phyloP scores from a whole-genome alignment of 345 rosid genomes.

The Gossypium arboreum region DNA sequence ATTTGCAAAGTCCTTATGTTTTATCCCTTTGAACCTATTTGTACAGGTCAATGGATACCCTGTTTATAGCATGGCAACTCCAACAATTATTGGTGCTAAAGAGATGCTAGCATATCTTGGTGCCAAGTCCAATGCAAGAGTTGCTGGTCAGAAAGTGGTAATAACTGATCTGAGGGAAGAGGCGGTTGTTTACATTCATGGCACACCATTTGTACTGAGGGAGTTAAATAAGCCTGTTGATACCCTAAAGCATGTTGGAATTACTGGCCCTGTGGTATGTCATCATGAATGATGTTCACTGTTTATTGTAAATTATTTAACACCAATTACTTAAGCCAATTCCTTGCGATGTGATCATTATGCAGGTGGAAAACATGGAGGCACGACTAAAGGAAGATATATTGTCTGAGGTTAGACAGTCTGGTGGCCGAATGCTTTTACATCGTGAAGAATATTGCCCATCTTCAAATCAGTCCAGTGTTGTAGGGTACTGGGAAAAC shows the following conservation, averaged over 20 bases:
- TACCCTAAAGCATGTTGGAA: conserved; percentile 91
- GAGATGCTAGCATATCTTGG: conserved; percentile 85
- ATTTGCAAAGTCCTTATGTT: background rate
- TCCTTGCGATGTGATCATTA: conserved; percentile 15
- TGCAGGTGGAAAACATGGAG: conserved; percentile 89
- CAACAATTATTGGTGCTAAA: conserved; percentile 82
- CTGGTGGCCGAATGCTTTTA: conserved; percentile 85
- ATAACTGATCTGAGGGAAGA: conserved; percentile 93
- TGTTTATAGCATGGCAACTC: conserved; percentile 98
- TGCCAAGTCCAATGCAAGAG: conserved; percentile 48
- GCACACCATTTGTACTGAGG: conserved; percentile 88
- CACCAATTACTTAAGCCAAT: conserved; percentile 9
- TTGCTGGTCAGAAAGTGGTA: conserved; percentile 44
- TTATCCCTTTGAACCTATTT: conserved; percentile 9
- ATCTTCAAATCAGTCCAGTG: conserved; percentile 64
- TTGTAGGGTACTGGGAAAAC: conserved; percentile 94
- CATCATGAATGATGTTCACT: conserved; percentile 13
- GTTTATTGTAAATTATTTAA: background rate
- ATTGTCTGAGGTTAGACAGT: conserved; percentile 58
- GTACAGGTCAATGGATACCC: conserved; percentile 84
- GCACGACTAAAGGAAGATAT: conserved; percentile 90
- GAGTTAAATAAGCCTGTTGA: conserved; percentile 91
- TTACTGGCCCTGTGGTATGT: conserved; percentile 83
- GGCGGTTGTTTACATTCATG: conserved; percentile 89
- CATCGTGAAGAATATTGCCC: conserved; percentile 92